These are phyloP conservation scores for Nakataea oryzae DNA, from an alignment of 2,329 filamentous ascomycete genomes.

Conservation along the genomic window DNA sequence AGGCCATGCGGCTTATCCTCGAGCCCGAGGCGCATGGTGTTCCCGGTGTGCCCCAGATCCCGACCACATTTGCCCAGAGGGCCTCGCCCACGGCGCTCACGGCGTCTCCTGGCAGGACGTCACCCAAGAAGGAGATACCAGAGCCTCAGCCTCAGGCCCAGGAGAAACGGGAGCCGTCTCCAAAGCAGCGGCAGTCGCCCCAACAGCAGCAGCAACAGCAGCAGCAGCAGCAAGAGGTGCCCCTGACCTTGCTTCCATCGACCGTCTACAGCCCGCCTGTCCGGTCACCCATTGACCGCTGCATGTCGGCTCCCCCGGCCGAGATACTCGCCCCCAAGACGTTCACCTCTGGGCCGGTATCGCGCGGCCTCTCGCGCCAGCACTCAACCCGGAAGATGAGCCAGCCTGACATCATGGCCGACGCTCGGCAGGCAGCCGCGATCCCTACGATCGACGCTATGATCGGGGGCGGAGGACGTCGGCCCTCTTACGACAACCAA, in stretches of 20 bases:
- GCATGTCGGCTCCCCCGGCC: slow-evolving; percentile 50
- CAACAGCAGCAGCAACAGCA: slow-evolving; percentile 6
- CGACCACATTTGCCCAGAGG: slow-evolving; percentile 32
- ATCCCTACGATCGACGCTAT: slow-evolving; percentile 39
- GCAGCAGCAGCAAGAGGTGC: slow-evolving; percentile 12
- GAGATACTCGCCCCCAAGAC: slow-evolving; percentile 23
- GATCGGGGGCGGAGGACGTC: slow-evolving; percentile 23
- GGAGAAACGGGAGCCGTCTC: neutral
- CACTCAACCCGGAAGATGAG: slow-evolving; percentile 25
- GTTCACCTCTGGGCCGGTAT: neutral
- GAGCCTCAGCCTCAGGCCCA: neutral
- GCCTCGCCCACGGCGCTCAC: slow-evolving; percentile 27
- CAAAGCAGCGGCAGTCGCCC: neutral
- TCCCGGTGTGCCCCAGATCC: slow-evolving; percentile 41
- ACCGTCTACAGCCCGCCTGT: slow-evolving; percentile 49
- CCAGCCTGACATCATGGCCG: slow-evolving; percentile 8
- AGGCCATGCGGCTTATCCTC: slow-evolving; percentile 79
- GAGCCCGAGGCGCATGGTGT: slow-evolving; percentile 37
- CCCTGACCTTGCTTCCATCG: slow-evolving; percentile 41
- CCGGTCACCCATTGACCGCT: slow-evolving; percentile 40
- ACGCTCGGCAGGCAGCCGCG: slow-evolving; percentile 24
- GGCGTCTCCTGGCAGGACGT: slow-evolving; percentile 11
- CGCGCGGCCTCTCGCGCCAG: slow-evolving; percentile 13
- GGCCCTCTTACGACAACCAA: slow-evolving; percentile 38
- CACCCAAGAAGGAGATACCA: slow-evolving; percentile 18